Evolutionary conservation across 129 eudicot species (phyloP).

Genomic region (Artemisia tridentata): DNA sequence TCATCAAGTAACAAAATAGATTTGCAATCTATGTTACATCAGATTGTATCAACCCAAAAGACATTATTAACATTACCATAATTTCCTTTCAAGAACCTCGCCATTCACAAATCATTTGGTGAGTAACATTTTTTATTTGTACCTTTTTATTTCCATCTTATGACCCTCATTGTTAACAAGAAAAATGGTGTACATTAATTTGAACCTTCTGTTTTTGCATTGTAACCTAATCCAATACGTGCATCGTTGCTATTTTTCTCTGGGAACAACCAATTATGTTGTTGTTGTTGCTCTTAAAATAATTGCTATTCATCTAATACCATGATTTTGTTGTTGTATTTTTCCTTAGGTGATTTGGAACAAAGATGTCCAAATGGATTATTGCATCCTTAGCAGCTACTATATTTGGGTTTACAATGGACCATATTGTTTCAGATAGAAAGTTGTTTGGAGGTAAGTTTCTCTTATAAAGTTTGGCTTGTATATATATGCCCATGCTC

Average conservation of each 20-base stretch:
- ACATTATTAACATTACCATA: not conserved
- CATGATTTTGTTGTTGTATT: not conserved
- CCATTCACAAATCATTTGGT: slow-evolving; percentile 11
- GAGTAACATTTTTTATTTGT: not conserved
- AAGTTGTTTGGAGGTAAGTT: slow-evolving; percentile 32
- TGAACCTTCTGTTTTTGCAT: no score
- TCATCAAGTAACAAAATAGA: not conserved
- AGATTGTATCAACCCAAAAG: not conserved
- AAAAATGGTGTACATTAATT: not conserved
- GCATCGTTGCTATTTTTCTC: no score
- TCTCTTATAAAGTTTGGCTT: not conserved
- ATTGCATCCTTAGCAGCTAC: slow-evolving; percentile 17
- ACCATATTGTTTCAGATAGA: slow-evolving; percentile 24
- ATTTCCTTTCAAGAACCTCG: not conserved
- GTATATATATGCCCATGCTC: no score
- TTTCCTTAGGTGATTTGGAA: slow-evolving; percentile 7
- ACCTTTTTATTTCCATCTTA: not conserved
- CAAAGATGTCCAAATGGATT: slow-evolving; percentile 24
- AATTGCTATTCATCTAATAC: not conserved
- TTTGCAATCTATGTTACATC: not conserved
- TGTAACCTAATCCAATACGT: no score
- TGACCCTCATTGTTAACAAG: no score
- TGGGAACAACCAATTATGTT: no score
- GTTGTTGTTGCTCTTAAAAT: no score
- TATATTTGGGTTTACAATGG: slow-evolving; percentile 32